Evolutionary conservation across 2,329 filamentous ascomycete genomes (phyloP).

Genomic region (Aureobasidium mangrovei): DNA sequence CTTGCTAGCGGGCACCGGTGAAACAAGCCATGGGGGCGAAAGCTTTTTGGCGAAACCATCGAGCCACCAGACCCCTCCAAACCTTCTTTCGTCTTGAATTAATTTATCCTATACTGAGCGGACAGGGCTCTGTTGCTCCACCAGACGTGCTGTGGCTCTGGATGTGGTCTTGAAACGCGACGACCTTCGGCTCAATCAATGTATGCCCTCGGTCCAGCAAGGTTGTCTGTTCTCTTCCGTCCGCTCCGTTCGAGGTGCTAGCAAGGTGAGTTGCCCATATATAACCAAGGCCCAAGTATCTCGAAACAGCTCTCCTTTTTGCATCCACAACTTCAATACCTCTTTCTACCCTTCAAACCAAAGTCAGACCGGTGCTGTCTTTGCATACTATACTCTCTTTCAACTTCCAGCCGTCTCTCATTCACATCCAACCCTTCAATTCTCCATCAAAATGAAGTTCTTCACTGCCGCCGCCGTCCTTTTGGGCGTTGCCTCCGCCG

Average conservation of each 20-base stretch:
- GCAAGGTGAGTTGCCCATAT: neutral
- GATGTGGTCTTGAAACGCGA: slow-evolving; percentile 6
- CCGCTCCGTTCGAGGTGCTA: neutral
- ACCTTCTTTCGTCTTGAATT: neutral
- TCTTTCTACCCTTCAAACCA: neutral
- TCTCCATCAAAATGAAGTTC: slow-evolving; percentile 18
- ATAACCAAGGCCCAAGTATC: slow-evolving; percentile 3
- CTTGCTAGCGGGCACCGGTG: slow-evolving; percentile 1
- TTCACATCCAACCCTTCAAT: neutral
- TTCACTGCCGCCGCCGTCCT: slow-evolving; percentile 15
- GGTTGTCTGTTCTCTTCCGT: neutral
- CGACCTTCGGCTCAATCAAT: neutral
- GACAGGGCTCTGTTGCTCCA: slow-evolving; percentile 1
- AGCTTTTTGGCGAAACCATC: slow-evolving; percentile 3
- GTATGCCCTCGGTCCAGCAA: neutral
- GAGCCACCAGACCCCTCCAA: no score
- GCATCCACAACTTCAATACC: neutral
- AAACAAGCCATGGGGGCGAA: slow-evolving; percentile 8
- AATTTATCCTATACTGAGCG: neutral
- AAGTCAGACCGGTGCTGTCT: slow-evolving; percentile 13
- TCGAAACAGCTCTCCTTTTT: neutral
- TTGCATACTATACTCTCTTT: slow-evolving; percentile 7
- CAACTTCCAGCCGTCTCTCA: neutral
- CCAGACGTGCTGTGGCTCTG: neutral
- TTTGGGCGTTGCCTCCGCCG: slow-evolving; percentile 17